Conservation (phyloP, 768 basidiomycete genomes). For the Amanita rimosa region DNA sequence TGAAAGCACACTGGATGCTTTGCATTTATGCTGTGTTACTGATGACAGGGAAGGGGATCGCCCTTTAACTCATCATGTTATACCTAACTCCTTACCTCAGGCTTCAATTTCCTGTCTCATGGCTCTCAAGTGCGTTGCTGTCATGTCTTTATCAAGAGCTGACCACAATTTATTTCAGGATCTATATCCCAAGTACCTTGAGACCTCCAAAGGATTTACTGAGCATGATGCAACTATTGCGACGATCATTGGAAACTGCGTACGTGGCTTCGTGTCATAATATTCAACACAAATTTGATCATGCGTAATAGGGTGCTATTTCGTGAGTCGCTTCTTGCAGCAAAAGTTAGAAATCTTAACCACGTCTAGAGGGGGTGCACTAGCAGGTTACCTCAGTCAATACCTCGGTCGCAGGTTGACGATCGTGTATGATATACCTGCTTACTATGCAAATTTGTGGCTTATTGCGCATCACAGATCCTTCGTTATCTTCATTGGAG, state of each 20-base stretch:
- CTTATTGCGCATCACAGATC: conserved; percentile 20
- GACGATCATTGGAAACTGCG: conserved; percentile 73
- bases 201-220: conserved; percentile 49
- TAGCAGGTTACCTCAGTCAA: conserved; percentile 67
- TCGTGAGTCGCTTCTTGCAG: conserved; percentile 13
- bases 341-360: background rate
- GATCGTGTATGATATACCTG: conserved; percentile 35
- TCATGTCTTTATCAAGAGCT: background rate
- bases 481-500: conserved; percentile 45
- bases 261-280: conserved; percentile 15
- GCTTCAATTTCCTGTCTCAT: conserved; percentile 72
- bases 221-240: conserved; percentile 51
- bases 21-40: conserved; percentile 79
- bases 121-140: conserved; percentile 41
- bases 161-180: conserved; percentile 26
- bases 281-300: background rate
- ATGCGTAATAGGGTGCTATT: conserved; percentile 23
- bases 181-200: conserved; percentile 72
- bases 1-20: conserved; percentile 70
- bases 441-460: background rate
- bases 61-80: background rate
- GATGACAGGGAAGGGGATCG: conserved; percentile 42
- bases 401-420: conserved; percentile 78
- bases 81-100: conserved; percentile 16
- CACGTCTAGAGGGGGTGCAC: conserved; percentile 42